A percentile compares a stretch with the other conserved stretches of the same genome.
These are phyloP conservation scores for Theileria luwenshuni DNA, from an alignment of 169 alveolate species.

Conservation along the genomic window DNA sequence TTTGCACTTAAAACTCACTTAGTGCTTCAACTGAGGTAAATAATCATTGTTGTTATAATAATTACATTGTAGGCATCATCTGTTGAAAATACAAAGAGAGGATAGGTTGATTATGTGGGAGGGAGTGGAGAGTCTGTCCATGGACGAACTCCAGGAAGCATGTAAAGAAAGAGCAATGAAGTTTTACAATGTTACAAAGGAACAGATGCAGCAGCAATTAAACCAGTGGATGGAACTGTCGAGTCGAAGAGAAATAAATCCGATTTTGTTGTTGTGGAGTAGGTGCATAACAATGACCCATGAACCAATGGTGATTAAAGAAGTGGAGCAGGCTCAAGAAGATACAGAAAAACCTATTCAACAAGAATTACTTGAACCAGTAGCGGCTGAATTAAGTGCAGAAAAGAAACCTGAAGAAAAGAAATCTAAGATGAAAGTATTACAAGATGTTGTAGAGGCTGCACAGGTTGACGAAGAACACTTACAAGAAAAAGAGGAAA, in stretches of 20 bases:
- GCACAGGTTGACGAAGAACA: slow-evolving; percentile 67
- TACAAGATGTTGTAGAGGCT: slow-evolving; percentile 50
- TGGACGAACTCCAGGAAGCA: slow-evolving; percentile 83
- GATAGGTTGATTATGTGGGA: slow-evolving; percentile 86
- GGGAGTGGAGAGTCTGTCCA: slow-evolving; percentile 82
- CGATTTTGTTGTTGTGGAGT: slow-evolving; percentile 81
- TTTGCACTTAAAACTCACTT: slow-evolving; percentile 83
- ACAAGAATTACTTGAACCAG: not conserved
- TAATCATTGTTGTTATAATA: not conserved
- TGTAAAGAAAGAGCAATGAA: slow-evolving; percentile 84
- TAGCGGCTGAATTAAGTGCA: not conserved
- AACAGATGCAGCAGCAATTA: slow-evolving; percentile 78
- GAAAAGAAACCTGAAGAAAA: slow-evolving; percentile 58
- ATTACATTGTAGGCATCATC: slow-evolving; percentile 72
- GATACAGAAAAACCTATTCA: not conserved
- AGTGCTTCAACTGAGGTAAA: slow-evolving; percentile 77
- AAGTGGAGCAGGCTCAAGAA: not conserved
- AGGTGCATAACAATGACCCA: slow-evolving; percentile 87
- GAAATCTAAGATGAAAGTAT: slow-evolving; percentile 35
- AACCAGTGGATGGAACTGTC: slow-evolving; percentile 83
- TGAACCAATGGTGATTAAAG: slow-evolving; percentile 78
- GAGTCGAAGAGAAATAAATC: slow-evolving; percentile 81
- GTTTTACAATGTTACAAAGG: slow-evolving; percentile 79
- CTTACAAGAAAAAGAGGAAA: slow-evolving; percentile 40
- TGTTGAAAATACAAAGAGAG: slow-evolving; percentile 80